phyloP scores from a whole-genome alignment of 495 filamentous ascomycete species.

The Astrothelium macrocarpum region DNA sequence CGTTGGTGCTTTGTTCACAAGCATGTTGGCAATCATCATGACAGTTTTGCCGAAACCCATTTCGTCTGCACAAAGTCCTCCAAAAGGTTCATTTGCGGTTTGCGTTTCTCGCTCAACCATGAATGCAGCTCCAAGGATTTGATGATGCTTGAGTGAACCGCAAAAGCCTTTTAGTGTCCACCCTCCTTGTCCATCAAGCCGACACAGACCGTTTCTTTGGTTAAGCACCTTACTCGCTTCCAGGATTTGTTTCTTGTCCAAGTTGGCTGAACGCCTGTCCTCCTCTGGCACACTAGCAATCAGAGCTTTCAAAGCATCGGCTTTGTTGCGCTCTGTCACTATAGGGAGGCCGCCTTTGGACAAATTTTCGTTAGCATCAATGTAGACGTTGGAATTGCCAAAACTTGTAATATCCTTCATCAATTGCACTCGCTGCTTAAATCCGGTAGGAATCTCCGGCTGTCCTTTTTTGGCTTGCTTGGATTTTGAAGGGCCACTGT shows the following conservation, averaged over 20 bases:
- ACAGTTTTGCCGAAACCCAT: constrained; percentile 58
- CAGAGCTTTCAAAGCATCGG: constrained; percentile 24
- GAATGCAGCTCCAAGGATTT: constrained; percentile 46
- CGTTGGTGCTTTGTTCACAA: constrained; percentile 22
- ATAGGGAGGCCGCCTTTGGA: constrained; percentile 15
- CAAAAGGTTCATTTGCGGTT: constrained; percentile 29
- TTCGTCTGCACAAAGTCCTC: constrained; percentile 48
- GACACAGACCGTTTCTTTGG: neutral
- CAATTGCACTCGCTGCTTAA: neutral
- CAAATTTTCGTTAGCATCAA: constrained; percentile 16
- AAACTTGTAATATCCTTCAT: constrained; percentile 5
- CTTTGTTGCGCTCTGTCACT: constrained; percentile 13
- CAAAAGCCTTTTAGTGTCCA: constrained; percentile 44
- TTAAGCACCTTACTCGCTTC: constrained; percentile 6
- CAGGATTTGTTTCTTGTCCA: constrained; percentile 15
- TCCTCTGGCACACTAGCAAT: constrained; percentile 25
- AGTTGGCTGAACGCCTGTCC: constrained; percentile 10
- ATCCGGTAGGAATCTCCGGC: neutral
- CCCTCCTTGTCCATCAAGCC: constrained; percentile 30
- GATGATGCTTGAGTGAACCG: constrained; percentile 40
- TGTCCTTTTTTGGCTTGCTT: neutral
- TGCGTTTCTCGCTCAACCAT: constrained; percentile 48
- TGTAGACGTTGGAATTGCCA: constrained; percentile 22
- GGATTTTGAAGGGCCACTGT: neutral
- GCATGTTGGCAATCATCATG: constrained; percentile 38